phyloP scores from a whole-genome alignment of 495 filamentous ascomycete genomes.

The Trichoderma parareesei region DNA sequence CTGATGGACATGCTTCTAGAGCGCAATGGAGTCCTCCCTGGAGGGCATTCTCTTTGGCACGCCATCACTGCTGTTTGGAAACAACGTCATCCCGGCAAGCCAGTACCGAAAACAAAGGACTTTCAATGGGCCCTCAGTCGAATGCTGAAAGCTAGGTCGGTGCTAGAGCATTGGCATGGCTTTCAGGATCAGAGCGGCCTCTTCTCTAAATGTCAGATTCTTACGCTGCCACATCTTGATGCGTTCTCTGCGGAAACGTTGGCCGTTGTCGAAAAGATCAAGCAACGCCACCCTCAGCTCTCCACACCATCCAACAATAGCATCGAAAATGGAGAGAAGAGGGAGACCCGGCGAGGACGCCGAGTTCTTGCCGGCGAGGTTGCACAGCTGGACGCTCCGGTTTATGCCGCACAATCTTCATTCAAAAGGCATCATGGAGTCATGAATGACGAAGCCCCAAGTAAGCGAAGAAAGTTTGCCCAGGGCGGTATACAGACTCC shows the following conservation, averaged over 20 bases:
- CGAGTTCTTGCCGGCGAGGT: not conserved
- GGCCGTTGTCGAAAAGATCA: constrained; percentile 14
- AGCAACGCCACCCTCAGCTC: constrained; percentile 13
- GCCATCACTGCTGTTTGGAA: not conserved
- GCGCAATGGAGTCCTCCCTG: not conserved
- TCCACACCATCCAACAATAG: constrained; percentile 11
- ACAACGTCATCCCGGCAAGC: not conserved
- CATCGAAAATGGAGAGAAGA: not conserved
- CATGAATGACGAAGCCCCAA: not conserved
- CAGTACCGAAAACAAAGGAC: constrained; percentile 1
- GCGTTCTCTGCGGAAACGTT: not conserved
- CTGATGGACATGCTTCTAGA: not conserved
- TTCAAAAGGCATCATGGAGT: not conserved
- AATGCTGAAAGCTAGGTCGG: not conserved
- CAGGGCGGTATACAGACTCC: not conserved
- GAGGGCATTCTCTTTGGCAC: constrained; percentile 8
- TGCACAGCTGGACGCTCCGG: constrained; percentile 14
- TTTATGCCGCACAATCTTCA: constrained; percentile 10
- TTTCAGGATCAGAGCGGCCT: not conserved
- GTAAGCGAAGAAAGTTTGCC: not conserved
- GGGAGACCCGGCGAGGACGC: not conserved
- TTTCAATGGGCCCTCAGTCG: not conserved
- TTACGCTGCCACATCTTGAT: constrained; percentile 12
- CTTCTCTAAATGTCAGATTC: constrained; percentile 7
- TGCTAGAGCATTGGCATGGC: constrained; percentile 10